These are phyloP conservation scores for Colletotrichum tropicale DNA, from an alignment of 2,329 filamentous ascomycete genomes.

Conservation along the genomic window DNA sequence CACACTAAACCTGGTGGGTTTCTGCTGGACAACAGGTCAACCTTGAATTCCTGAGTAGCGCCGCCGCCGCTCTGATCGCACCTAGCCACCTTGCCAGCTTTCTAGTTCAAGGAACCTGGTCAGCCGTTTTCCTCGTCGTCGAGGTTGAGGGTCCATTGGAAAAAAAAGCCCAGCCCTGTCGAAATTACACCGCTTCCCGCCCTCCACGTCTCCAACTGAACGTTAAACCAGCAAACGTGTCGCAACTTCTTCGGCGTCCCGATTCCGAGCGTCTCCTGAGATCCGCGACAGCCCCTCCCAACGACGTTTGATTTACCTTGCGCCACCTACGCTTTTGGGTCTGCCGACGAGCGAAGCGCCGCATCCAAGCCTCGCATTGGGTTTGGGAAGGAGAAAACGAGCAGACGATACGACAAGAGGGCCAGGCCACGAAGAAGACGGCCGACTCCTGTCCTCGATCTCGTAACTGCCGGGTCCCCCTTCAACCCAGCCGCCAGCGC, in stretches of 20 bases:
- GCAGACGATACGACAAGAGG: not conserved
- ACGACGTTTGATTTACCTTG: slow-evolving; percentile 14
- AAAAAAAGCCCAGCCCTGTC: not conserved
- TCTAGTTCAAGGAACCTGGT: not conserved
- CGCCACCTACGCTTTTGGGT: not conserved
- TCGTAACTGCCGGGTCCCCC: not conserved
- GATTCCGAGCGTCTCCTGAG: slow-evolving; percentile 18
- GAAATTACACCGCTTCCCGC: not conserved
- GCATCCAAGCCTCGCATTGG: not conserved
- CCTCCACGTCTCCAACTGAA: not conserved
- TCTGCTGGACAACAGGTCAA: slow-evolving; percentile 4
- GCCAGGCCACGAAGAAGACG: not conserved
- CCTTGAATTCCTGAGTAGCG: not conserved
- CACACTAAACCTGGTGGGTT: slow-evolving; percentile 16
- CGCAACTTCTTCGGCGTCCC: slow-evolving; percentile 3
- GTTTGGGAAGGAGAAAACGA: not conserved
- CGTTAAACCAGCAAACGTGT: slow-evolving; percentile 8
- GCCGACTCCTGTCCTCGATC: not conserved
- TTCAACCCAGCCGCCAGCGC: not conserved
- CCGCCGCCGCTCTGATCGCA: not conserved
- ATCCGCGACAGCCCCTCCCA: slow-evolving; percentile 16
- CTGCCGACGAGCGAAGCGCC: not conserved
- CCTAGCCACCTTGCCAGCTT: not conserved
- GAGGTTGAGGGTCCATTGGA: not conserved
- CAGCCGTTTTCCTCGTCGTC: not conserved